Evolutionary conservation across 2,329 filamentous ascomycete species (phyloP).

Genomic region (Rutstroemia sydowiana): DNA sequence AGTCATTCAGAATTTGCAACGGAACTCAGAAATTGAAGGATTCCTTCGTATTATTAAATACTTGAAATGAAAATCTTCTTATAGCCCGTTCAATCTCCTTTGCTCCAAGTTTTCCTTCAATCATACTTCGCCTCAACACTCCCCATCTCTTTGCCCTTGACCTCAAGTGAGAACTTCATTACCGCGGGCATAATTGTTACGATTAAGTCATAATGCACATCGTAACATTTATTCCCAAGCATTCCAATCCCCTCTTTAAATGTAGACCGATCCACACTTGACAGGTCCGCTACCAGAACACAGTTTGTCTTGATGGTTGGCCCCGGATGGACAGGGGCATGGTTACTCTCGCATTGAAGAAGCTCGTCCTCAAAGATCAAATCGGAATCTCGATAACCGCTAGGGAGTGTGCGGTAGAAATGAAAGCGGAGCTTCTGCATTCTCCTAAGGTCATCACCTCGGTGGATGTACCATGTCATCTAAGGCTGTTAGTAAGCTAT

Average conservation of each 20-base stretch:
- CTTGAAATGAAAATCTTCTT: too few relatives aligned
- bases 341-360: neutral
- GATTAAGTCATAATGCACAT: neutral
- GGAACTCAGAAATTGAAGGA: too few relatives aligned
- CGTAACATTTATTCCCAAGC: neutral
- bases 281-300: neutral
- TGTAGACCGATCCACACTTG: rapidly evolving
- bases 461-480: constrained; percentile 23
- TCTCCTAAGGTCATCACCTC: constrained; percentile 15
- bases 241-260: neutral
- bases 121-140: constrained; percentile 1
- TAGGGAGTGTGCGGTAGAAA: constrained; percentile 13
- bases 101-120: neutral
- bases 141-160: neutral
- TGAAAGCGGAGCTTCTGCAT: constrained; percentile 12
- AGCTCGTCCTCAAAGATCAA: constrained; percentile 14
- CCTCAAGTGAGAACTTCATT: constrained; percentile 2
- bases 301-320: neutral
- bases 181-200: neutral
- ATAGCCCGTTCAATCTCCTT: too few relatives aligned
- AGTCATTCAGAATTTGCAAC: too few relatives aligned
- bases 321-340: neutral
- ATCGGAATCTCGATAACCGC: neutral
- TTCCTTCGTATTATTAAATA: too few relatives aligned
- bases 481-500: neutral